Evolutionary conservation across 768 basidiomycete genomes (phyloP).

Genomic region (Leccinum rimulosum): DNA sequence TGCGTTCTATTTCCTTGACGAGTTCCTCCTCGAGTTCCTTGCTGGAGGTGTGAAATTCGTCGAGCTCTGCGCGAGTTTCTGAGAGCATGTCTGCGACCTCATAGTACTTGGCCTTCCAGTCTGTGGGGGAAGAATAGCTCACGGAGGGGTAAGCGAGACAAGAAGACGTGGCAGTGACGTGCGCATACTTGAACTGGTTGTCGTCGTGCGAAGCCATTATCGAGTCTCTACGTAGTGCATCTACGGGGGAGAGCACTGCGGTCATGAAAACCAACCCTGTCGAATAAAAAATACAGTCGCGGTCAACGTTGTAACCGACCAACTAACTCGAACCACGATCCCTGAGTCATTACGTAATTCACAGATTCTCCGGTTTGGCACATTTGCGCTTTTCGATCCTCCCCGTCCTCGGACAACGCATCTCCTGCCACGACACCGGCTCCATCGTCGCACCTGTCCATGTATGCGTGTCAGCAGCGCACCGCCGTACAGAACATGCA

Average conservation of each 20-base stretch:
- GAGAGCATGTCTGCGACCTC: conserved; percentile 82
- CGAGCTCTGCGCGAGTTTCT: conserved; percentile 81
- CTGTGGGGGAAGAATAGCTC: conserved; percentile 58
- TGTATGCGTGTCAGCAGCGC: conserved; percentile 3
- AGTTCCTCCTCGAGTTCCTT: conserved; percentile 93
- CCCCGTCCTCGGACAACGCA: conserved; percentile 84
- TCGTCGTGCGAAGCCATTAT: conserved; percentile 63
- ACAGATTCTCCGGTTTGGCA: conserved; percentile 75
- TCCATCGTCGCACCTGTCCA: conserved; percentile 73
- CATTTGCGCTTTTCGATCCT: conserved; percentile 80
- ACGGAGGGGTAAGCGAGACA: conserved; percentile 15
- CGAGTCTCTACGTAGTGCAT: conserved; percentile 57
- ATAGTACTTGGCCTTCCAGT: conserved; percentile 79
- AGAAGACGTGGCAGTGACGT: conserved; percentile 12
- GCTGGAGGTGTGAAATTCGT: conserved; percentile 83
- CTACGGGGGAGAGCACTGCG: conserved; percentile 59
- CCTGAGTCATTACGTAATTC: conserved; percentile 25
- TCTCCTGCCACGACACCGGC: conserved; percentile 87
- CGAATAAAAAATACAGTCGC: conserved; percentile 20
- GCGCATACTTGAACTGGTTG: conserved; percentile 55
- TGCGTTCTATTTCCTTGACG: conserved; percentile 84
- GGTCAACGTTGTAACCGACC: conserved; percentile 11
- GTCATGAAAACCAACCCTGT: conserved; percentile 42
- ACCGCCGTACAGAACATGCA: background rate
- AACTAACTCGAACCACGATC: conserved; percentile 13